Evolutionary conservation across 2,329 filamentous ascomycete genomes (phyloP), one percentile per base, ranked within the genome.

Genomic region (Thermoascus crustaceus): DNA sequence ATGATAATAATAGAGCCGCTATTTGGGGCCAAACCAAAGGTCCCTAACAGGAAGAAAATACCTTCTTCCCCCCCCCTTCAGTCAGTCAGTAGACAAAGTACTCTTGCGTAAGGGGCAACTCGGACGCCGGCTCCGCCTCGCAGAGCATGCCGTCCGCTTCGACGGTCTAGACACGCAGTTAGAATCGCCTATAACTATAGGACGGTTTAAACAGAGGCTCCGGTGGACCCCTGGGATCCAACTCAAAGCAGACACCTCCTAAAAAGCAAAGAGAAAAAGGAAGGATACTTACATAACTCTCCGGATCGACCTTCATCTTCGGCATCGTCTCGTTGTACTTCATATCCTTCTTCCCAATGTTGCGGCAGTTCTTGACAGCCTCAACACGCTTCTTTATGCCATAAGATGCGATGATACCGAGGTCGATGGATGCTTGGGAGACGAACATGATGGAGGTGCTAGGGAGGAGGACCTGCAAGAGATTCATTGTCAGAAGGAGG

Each of bases 281-380:
- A 27, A 37, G 30, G 14, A 30, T 11, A 66, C 69, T 64, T 48
- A 72, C 66, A 66, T 95, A 96, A 52, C 75, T 80, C 71, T 96
- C 89, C 4, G 89, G 84, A 59, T 96, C 88, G 41, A 96, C 88
- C 50, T 70, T 78, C 85, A 96, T 95, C 64, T 72, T 77, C 9
- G 89, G 89, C 76, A 78, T 86, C 36, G 64, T 63, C 53, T 86
- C 78, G 59, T 95, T 95, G 61, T 78, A 88, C 54, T 85, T 87
- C 87, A 95, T 94, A 61, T 95, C 84, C 49, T 64, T 71, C 72
- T 95, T 95, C 27, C 80, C 71, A 29, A 94, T 73, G 20, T 60
- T 73, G 40, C 88, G 72, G 59, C 87, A 94, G 37, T 75, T 75
- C 54, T 72, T 79, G 32, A 95, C 86, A 3, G 85, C 68, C 64